Evolutionary conservation across 129 eudicot species (phyloP), one percentile per base, ranked within the genome.

Genomic region (Sambucus nigra): DNA sequence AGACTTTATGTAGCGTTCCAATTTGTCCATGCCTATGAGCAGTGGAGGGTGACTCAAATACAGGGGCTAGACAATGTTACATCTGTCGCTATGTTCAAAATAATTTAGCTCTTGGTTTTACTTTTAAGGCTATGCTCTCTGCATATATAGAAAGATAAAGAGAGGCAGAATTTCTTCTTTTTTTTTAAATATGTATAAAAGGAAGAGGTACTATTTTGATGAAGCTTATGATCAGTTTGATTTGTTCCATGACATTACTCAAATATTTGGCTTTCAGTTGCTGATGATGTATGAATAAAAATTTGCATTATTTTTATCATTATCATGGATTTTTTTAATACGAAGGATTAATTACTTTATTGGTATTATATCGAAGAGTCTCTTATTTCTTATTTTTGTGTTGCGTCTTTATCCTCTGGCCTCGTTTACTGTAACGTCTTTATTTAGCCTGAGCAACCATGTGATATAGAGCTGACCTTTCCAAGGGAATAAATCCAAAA

Each of bases 101-200:
- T 41, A 42, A 23, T 73, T 25, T 53, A 28, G 25, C 29, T 16
- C 22, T 66, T 28, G 25, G 17, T 47, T 52, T 13, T 19, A 23
- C 26, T 61, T 29, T 48, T 20, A 21, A 5, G 38, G 38, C 10
- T 31, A 5, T 8, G 27, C 22, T 35, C 50, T 47, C 53, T 59
- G 25, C 32, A 27, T 68, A 67, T 63, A 51, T 57, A 50, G 56
- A 57, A 12, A 51, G 51, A 48, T 53, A 55, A 39, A 45, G 59
- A 52, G 69, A 56, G 60, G 15, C 27, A 38, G 59, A 55, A 24
- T n/a, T n/a, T n/a, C n/a, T n/a, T n/a, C n/a, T n/a, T n/a, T n/a
- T n/a, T n/a, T n/a, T n/a, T n/a, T 64, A 70, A 45, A 39, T 22
- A 32, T 18, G 53, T 31, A 40, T 7, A 15, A 27, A 41, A 18